These are phyloP conservation scores for Casaregolazyma suthepensis DNA, from an alignment of 1,139 yeast genomes.

Conservation along the genomic window DNA sequence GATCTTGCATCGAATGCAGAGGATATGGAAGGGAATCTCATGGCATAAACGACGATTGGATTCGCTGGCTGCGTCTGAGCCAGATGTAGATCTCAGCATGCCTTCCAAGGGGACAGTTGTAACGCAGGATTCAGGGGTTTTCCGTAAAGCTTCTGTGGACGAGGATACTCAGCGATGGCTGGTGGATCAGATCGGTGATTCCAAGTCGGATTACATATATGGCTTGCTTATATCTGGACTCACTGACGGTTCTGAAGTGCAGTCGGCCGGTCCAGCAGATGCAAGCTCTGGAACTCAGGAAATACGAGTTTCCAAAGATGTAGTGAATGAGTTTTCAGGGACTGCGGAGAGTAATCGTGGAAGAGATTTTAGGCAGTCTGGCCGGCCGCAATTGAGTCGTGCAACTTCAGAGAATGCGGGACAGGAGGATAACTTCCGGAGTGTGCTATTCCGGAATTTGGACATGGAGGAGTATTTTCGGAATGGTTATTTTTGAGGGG, in stretches of 20 bases:
- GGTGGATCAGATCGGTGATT: conserved; percentile 19
- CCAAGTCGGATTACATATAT: conserved; percentile 18
- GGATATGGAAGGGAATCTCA: conserved; percentile 26
- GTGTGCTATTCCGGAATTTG: conserved; percentile 21
- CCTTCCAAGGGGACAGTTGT: conserved; percentile 19
- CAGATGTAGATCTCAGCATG: conserved; percentile 26
- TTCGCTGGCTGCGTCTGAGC: conserved; percentile 26
- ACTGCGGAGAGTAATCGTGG: not conserved
- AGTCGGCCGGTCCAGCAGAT: not conserved
- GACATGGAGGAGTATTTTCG: conserved; percentile 19
- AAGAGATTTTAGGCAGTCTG: not conserved
- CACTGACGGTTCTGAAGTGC: not conserved
- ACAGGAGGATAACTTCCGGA: conserved; percentile 19
- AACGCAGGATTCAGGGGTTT: conserved; percentile 23
- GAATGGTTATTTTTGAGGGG: not conserved
- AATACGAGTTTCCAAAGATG: not conserved
- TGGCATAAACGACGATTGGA: conserved; percentile 26
- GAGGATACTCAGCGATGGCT: conserved; percentile 25
- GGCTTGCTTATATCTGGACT: conserved; percentile 24
- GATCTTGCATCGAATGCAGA: conserved; percentile 22
- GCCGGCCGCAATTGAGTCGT: conserved; percentile 2
- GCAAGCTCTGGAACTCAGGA: not conserved
- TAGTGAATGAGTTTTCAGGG: not conserved
- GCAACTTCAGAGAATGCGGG: conserved; percentile 4
- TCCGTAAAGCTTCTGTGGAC: conserved; percentile 23